These are phyloP conservation scores for Uronychia binucleata DNA, from an alignment of 73 alveolate species.

Conservation along the genomic window DNA sequence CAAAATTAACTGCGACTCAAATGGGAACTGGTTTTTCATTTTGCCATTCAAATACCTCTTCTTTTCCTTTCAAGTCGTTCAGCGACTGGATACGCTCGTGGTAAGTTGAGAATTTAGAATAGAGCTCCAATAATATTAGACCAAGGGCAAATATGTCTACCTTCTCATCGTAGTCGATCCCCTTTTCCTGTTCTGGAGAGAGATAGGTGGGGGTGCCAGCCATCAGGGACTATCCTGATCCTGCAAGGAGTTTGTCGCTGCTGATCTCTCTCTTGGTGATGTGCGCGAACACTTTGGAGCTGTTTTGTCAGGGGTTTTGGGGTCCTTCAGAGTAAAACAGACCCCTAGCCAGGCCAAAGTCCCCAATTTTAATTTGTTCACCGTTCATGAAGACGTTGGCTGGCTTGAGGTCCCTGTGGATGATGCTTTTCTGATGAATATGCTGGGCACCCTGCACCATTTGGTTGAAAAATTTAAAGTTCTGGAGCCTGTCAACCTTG, in stretches of 20 bases:
- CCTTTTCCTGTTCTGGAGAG: slow-evolving; percentile 81
- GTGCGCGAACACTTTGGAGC: slow-evolving; percentile 41
- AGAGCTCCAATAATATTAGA: slow-evolving; percentile 80
- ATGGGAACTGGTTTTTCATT: too few relatives aligned
- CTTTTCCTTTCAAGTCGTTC: neutral
- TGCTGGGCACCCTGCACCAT: slow-evolving; percentile 85
- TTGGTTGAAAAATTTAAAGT: slow-evolving; percentile 67
- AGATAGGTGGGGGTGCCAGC: slow-evolving; percentile 86
- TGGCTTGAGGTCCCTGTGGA: slow-evolving; percentile 92
- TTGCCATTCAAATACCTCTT: too few relatives aligned
- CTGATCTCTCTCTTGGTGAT: slow-evolving; percentile 5
- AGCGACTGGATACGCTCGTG: slow-evolving; percentile 64
- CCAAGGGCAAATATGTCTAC: slow-evolving; percentile 92
- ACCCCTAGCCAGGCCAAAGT: slow-evolving; percentile 87
- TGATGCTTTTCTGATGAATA: slow-evolving; percentile 79
- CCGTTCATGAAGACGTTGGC: slow-evolving; percentile 85
- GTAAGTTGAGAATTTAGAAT: slow-evolving; percentile 68
- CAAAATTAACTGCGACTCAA: too few relatives aligned
- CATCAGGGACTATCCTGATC: slow-evolving; percentile 27
- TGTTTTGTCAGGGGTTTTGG: too few relatives aligned
- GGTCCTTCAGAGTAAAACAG: neutral
- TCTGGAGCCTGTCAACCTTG: slow-evolving; percentile 51
- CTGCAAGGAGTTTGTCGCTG: slow-evolving; percentile 12
- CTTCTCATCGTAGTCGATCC: slow-evolving; percentile 79
- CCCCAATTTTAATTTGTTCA: slow-evolving; percentile 81